Evolutionary conservation across 2,329 filamentous ascomycete species (phyloP).

Genomic region (Sarocladiaceae sp.): DNA sequence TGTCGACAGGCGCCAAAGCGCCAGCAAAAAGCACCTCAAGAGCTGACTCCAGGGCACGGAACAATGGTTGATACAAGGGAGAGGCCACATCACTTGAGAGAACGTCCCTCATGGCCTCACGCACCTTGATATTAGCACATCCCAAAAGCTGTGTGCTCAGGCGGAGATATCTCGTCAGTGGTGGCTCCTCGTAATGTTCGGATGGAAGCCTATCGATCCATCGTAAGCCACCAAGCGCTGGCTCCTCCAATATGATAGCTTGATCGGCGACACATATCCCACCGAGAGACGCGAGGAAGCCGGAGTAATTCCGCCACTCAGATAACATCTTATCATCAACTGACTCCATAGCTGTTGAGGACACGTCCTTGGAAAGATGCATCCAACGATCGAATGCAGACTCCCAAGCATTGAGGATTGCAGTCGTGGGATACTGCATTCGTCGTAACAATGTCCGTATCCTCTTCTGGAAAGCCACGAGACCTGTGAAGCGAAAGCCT

Average conservation of each 20-base stretch:
- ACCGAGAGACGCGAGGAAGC: conserved; percentile 63
- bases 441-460: conserved; percentile 55
- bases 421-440: conserved; percentile 59
- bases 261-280: conserved; percentile 62
- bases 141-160: conserved; percentile 62
- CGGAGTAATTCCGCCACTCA: conserved; percentile 67
- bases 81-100: conserved; percentile 62
- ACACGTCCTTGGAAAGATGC: conserved; percentile 59
- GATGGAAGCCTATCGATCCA: conserved; percentile 62
- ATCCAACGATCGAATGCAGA: conserved; percentile 62
- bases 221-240: conserved; percentile 49
- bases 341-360: conserved; percentile 44
- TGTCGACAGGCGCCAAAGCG: conserved; percentile 44
- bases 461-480: conserved; percentile 67
- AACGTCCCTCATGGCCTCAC: conserved; percentile 64
- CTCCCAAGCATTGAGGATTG: conserved; percentile 66
- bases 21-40: conserved; percentile 59
- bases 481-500: conserved; percentile 61
- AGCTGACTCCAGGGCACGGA: conserved; percentile 61
- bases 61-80: conserved; percentile 57
- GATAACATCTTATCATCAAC: conserved; percentile 53
- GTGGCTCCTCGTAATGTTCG: conserved; percentile 56
- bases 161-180: conserved; percentile 56
- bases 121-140: conserved; percentile 58
- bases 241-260: conserved; percentile 52